phyloP scores from a whole-genome alignment of 2,329 filamentous ascomycete genomes.

The Sphaerulina vaccinii region DNA sequence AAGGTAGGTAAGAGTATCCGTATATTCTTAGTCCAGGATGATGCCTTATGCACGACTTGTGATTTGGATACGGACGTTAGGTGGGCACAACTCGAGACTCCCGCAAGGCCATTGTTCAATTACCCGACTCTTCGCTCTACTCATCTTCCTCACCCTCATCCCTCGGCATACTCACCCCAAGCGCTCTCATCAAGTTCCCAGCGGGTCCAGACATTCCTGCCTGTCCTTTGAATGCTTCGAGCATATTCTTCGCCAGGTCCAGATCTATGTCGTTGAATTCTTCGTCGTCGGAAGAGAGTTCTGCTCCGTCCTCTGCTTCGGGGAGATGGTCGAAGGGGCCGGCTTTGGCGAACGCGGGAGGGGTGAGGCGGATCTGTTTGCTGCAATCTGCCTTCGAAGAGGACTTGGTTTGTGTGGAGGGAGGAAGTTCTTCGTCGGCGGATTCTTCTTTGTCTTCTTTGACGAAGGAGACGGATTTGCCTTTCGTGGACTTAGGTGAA shows the following conservation, averaged over 20 bases:
- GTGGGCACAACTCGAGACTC: no score
- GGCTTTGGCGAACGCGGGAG: constrained; percentile 5
- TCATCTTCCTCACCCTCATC: constrained; percentile 59
- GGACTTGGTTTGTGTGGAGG: constrained; percentile 9
- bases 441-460: constrained; percentile 28
- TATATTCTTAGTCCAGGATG: no score
- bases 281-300: constrained; percentile 44
- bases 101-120: no score
- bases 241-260: constrained; percentile 82
- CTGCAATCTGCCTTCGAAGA: no score
- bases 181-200: constrained; percentile 80
- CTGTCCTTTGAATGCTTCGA: constrained; percentile 91
- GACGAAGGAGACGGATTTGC: constrained; percentile 28
- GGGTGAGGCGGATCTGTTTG: neutral
- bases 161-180: constrained; percentile 78
- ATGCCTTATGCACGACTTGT: no score
- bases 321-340: constrained; percentile 2
- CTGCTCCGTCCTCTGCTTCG: constrained; percentile 27
- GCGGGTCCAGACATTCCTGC: constrained; percentile 81
- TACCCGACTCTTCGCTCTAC: no score
- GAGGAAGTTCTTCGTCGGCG: constrained; percentile 43
- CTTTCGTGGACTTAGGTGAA: constrained; percentile 7
- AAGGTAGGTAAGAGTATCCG: no score
- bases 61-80: no score
- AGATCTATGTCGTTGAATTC: constrained; percentile 74